These are phyloP conservation scores for Clarireedia homoeocarpa DNA, from an alignment of 2,329 filamentous ascomycete species.

Conservation along the genomic window DNA sequence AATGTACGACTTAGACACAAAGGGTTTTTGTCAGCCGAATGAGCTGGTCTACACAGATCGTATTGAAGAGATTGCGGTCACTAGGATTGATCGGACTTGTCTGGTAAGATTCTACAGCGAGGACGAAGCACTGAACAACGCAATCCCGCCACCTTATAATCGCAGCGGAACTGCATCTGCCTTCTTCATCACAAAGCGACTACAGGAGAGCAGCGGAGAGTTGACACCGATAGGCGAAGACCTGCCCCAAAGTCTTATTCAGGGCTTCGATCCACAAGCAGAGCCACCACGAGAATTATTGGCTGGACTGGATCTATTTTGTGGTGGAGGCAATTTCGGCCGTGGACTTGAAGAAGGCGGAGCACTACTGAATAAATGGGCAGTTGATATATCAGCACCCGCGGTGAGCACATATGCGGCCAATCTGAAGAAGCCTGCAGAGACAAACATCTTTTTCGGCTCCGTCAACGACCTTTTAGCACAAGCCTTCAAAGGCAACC, in stretches of 20 bases:
- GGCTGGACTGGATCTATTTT: slow-evolving; percentile 64
- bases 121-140: slow-evolving; percentile 25
- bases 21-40: slow-evolving; percentile 22
- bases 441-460: slow-evolving; percentile 52
- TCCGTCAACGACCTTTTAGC: slow-evolving; percentile 64
- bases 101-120: slow-evolving; percentile 47
- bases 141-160: slow-evolving; percentile 56
- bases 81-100: slow-evolving; percentile 47
- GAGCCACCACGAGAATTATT: slow-evolving; percentile 33
- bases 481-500: slow-evolving; percentile 44
- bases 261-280: slow-evolving; percentile 46
- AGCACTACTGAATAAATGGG: slow-evolving; percentile 55
- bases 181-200: slow-evolving; percentile 51
- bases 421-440: slow-evolving; percentile 41
- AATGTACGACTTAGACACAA: slow-evolving; percentile 34
- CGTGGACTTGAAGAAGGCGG: slow-evolving; percentile 67
- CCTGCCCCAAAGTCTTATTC: slow-evolving; percentile 35
- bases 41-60: slow-evolving; percentile 49
- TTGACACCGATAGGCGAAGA: slow-evolving; percentile 30
- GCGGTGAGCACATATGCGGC: slow-evolving; percentile 70
- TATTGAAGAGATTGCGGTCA: slow-evolving; percentile 31
- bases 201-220: slow-evolving; percentile 25
- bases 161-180: slow-evolving; percentile 56
- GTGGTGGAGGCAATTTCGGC: slow-evolving; percentile 71
- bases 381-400: slow-evolving; percentile 55